These are phyloP conservation scores for Dendrobium chrysotoxum DNA, from an alignment of 106 monocot genomes.

Conservation along the genomic window DNA sequence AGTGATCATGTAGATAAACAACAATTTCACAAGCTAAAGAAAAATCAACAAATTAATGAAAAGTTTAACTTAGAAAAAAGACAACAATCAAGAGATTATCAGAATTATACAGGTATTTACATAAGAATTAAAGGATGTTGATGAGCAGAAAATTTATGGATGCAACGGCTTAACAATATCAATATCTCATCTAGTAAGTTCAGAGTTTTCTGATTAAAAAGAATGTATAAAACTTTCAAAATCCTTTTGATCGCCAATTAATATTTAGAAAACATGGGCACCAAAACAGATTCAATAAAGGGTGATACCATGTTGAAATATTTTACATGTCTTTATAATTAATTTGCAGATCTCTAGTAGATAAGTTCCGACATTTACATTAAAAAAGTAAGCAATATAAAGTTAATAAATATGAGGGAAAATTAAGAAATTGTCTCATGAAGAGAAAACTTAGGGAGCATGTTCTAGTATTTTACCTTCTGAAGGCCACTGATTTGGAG, in stretches of 20 bases:
- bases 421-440: background rate
- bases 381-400: background rate
- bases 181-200: background rate
- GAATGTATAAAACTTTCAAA: no score
- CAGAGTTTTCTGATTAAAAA: no score
- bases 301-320: background rate
- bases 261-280: background rate
- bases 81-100: background rate
- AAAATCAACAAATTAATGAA: background rate
- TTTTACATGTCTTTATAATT: background rate
- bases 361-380: background rate
- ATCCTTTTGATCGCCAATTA: background rate
- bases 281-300: background rate
- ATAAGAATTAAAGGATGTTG: background rate
- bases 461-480: slow-evolving; percentile 21
- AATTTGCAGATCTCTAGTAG: background rate
- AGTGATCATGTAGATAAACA: background rate
- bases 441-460: background rate
- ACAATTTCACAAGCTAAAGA: background rate
- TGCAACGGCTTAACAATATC: background rate
- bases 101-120: background rate
- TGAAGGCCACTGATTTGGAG: slow-evolving; percentile 89
- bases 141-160: background rate
- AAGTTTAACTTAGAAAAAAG: no score
- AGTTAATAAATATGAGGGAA: background rate